A percentile compares a stretch with the other conserved stretches of the same genome.
These are phyloP conservation scores for Rhizoclosmatium sp. DNA, from an alignment of 192 early-diverging fungal species.

Conservation along the genomic window DNA sequence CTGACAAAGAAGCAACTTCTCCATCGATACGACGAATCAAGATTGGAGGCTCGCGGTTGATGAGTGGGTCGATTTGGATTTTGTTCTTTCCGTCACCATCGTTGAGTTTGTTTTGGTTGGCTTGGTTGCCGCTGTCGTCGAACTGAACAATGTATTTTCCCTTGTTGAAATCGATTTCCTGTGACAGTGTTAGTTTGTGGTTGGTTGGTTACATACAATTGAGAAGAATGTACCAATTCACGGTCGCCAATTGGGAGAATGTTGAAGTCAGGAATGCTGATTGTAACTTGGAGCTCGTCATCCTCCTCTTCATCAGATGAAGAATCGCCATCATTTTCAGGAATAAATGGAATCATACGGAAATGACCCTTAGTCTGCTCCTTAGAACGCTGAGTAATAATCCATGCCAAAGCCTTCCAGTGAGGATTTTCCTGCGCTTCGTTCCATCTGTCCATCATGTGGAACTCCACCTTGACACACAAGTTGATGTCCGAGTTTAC, in stretches of 20 bases:
- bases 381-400: slow-evolving; percentile 41
- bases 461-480: slow-evolving; percentile 43
- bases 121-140: slow-evolving; percentile 19
- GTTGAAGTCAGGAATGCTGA: slow-evolving; percentile 45
- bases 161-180: slow-evolving; percentile 43
- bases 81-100: slow-evolving; percentile 25
- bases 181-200: no score
- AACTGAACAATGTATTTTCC: slow-evolving; percentile 41
- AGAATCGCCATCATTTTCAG: slow-evolving; percentile 38
- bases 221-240: background rate
- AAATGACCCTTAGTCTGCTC: slow-evolving; percentile 41
- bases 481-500: slow-evolving; percentile 22
- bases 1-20: slow-evolving; percentile 41
- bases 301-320: slow-evolving; percentile 19
- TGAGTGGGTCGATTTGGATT: slow-evolving; percentile 20
- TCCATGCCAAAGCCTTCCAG: slow-evolving; percentile 46
- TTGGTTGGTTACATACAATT: no score
- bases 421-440: slow-evolving; percentile 34
- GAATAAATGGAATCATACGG: slow-evolving; percentile 44
- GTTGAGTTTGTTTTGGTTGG: background rate
- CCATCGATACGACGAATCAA: slow-evolving; percentile 43
- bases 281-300: background rate
- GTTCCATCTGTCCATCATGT: slow-evolving; percentile 41
- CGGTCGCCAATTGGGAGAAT: slow-evolving; percentile 45
- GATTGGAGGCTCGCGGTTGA: slow-evolving; percentile 48